A percentile compares a stretch with the other conserved stretches of the same genome.
Evolutionary conservation across 2,329 filamentous ascomycete genomes (phyloP).

Genomic region (Trichoderma atroviride): DNA sequence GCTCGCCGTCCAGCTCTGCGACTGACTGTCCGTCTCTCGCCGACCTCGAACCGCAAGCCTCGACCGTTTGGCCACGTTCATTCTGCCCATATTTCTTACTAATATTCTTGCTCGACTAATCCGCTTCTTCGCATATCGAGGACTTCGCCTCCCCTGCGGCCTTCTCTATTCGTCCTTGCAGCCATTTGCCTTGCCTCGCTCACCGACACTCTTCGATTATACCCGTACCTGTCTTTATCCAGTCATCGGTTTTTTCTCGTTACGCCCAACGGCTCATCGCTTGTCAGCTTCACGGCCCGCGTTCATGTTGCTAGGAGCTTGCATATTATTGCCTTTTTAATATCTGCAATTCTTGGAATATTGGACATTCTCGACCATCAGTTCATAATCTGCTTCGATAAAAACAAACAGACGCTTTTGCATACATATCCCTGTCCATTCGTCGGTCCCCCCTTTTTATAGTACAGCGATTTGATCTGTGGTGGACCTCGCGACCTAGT

Average conservation of each 20-base stretch:
- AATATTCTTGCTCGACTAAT: slow-evolving; percentile 37
- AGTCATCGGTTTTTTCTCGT: slow-evolving; percentile 13
- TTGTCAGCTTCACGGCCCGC: slow-evolving; percentile 23
- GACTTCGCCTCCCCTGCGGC: slow-evolving; percentile 11
- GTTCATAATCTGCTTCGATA: slow-evolving; percentile 23
- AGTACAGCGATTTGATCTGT: slow-evolving; percentile 2
- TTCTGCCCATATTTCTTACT: slow-evolving; percentile 39
- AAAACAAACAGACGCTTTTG: slow-evolving; percentile 23
- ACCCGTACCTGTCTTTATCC: slow-evolving; percentile 13
- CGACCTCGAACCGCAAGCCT: slow-evolving; percentile 31
- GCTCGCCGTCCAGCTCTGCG: slow-evolving; percentile 33
- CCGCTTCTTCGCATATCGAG: slow-evolving; percentile 19
- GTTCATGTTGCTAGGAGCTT: slow-evolving; percentile 6
- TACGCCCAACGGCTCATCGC: slow-evolving; percentile 21
- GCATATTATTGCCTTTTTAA: slow-evolving; percentile 24
- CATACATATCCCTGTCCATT: slow-evolving; percentile 27
- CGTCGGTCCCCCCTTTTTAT: slow-evolving; percentile 9
- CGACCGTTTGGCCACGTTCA: slow-evolving; percentile 36
- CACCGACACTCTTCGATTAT: slow-evolving; percentile 25
- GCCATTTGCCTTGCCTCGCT: slow-evolving; percentile 27
- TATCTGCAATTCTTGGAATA: slow-evolving; percentile 12
- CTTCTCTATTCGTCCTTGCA: slow-evolving; percentile 25
- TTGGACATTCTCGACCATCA: slow-evolving; percentile 4
- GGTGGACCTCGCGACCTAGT: slow-evolving; percentile 9
- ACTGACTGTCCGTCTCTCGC: slow-evolving; percentile 31